Conservation (phyloP, 768 basidiomycete genomes). For the Boletus eberwhitei region DNA sequence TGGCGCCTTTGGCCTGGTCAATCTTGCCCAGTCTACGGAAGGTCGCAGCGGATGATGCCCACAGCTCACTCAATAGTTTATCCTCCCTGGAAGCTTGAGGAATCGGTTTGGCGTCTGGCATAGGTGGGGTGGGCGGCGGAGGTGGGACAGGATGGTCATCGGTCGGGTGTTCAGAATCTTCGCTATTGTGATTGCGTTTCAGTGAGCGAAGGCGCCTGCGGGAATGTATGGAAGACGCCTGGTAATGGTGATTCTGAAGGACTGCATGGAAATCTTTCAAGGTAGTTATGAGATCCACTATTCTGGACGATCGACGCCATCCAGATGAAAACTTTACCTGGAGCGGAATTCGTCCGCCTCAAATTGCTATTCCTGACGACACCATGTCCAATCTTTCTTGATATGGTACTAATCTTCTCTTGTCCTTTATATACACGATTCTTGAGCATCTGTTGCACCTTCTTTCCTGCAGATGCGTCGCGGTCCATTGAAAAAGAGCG, state of each 20-base stretch:
- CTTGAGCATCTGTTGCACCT: slow-evolving; percentile 73
- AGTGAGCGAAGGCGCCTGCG: slow-evolving; percentile 57
- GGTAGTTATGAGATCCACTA: neutral
- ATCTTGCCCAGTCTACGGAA: slow-evolving; percentile 87
- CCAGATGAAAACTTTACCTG: slow-evolving; percentile 44
- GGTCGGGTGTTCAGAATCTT: slow-evolving; percentile 30
- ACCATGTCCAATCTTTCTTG: slow-evolving; percentile 71
- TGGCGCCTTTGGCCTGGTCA: slow-evolving; percentile 86
- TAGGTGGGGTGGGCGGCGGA: slow-evolving; percentile 34
- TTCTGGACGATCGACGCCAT: neutral
- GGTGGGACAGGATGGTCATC: slow-evolving; percentile 39
- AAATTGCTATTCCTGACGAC: slow-evolving; percentile 55
- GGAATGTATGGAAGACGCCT: slow-evolving; percentile 82
- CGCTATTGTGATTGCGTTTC: slow-evolving; percentile 33
- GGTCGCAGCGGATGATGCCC: slow-evolving; percentile 93
- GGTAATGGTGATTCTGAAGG: slow-evolving; percentile 59
- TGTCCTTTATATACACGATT: slow-evolving; percentile 71
- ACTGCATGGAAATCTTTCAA: slow-evolving; percentile 66
- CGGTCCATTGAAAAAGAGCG: slow-evolving; percentile 32
- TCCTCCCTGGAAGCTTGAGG: slow-evolving; percentile 52
- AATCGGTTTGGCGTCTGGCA: slow-evolving; percentile 31
- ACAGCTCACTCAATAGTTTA: slow-evolving; percentile 76
- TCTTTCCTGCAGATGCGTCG: slow-evolving; percentile 62
- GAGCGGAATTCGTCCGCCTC: slow-evolving; percentile 63
- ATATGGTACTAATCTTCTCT: slow-evolving; percentile 70